A percentile compares a stretch with the other conserved stretches of the same genome.
Conservation (phyloP, 1,284 basidiomycete genomes). For the Vanrija humicola region DNA sequence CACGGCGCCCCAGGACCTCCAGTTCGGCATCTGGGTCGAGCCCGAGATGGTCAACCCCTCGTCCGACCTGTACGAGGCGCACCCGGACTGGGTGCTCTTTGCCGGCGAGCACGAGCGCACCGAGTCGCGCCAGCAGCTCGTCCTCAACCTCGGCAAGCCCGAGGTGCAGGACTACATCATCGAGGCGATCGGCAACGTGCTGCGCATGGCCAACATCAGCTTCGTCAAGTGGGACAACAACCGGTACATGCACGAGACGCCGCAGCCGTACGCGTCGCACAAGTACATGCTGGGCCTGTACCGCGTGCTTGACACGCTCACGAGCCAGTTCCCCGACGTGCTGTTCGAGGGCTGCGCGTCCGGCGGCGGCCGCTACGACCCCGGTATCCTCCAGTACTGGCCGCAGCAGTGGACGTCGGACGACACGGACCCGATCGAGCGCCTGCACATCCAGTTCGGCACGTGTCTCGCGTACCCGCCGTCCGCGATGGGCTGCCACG, state of each 20-base stretch:
- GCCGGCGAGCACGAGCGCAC: constrained; percentile 19
- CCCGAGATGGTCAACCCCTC: constrained; percentile 39
- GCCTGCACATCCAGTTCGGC: constrained; percentile 35
- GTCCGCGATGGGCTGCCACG: constrained; percentile 29
- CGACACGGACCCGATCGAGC: constrained; percentile 33
- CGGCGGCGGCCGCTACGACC: constrained; percentile 37
- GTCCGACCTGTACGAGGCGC: constrained; percentile 29
- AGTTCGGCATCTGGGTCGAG: constrained; percentile 40
- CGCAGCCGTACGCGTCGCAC: constrained; percentile 15
- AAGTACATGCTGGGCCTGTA: constrained; percentile 36
- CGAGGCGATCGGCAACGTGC: constrained; percentile 17
- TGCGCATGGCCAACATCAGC: constrained; percentile 22
- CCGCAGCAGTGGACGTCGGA: constrained; percentile 35
- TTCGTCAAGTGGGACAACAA: constrained; percentile 43
- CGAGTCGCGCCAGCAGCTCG: constrained; percentile 31
- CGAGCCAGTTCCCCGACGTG: constrained; percentile 26
- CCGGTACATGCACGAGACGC: constrained; percentile 30
- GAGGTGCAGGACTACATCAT: constrained; percentile 37
- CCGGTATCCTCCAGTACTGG: constrained; percentile 32
- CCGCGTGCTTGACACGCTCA: constrained; percentile 27
- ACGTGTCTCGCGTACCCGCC: constrained; percentile 30
- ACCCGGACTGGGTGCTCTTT: constrained; percentile 36
- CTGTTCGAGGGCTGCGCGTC: constrained; percentile 39
- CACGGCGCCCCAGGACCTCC: constrained; percentile 7
- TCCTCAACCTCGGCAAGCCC: constrained; percentile 26